Base-by-base conservation (phyloP, 192 early-diverging fungal genomes). In the Mortierella claussenii region DNA sequence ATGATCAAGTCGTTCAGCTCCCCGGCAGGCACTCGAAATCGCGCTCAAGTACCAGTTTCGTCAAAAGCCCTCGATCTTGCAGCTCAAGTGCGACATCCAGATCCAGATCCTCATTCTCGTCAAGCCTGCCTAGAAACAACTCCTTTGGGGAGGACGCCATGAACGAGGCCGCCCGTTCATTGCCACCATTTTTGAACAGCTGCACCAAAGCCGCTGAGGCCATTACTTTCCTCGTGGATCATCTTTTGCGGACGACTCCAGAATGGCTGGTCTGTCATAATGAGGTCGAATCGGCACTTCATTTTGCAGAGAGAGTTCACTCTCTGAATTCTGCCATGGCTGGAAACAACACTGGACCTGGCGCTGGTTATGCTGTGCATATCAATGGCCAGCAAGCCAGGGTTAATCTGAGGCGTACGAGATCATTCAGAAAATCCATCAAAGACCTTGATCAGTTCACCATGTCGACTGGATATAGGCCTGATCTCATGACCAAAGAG, bases 151-250 rank as follows among this genome's bases (percentile, higher is more conserved):
- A 62, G 2, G 73, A 76, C 3, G 21, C 18, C 23, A 11, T 30
- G 15, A 21, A 4, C 34, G 7, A 24, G 21, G 34, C 54, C 1
- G 8, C 43, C 0, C 63, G 52, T 3, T 28, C 71, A 0, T 27
- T 61, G 2, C 65, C 73, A 20, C 73, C 73, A 9, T 76, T 76
- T 49, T 33, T 76, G 0, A 76, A 76, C 53, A 76, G 51, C 52
- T 76, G 73, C 42, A 76, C 73, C 8, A 76, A 76, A 31, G 73
- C 73, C 2, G 73, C 73, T 32, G 73, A 76, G 20, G 73, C 73
- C 0, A 76, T 76, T 6, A 67, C 64, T 1, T 76, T 76, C 30
- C 31, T 76, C 20, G 57, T 76, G 8, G 64, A 76, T 13, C 73
- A 76, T 57, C 64, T 76, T 9, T 28, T 76, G 27, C 48, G 57